phyloP scores from a whole-genome alignment of 192 early-diverging fungal genomes.

The Funneliformis geosporum region DNA sequence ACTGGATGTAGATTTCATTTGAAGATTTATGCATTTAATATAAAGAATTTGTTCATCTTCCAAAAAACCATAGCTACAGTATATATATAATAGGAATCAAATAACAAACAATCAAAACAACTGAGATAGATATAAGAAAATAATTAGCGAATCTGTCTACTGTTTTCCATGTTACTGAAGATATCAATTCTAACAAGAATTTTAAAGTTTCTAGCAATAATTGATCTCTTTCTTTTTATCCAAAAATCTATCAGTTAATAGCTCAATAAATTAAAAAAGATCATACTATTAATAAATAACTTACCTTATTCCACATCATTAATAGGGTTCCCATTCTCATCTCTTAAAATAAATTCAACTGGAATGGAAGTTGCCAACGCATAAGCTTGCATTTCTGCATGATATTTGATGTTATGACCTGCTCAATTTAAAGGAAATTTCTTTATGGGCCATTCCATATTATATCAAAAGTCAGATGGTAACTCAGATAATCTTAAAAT shows the following conservation, averaged over 20 bases:
- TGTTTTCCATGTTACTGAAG: slow-evolving; percentile 93
- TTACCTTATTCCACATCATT: slow-evolving; percentile 39
- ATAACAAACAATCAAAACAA: slow-evolving; percentile 30
- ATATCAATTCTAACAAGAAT: slow-evolving; percentile 83
- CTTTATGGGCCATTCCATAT: slow-evolving; percentile 74
- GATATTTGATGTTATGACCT: slow-evolving; percentile 79
- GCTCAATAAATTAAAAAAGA: slow-evolving; percentile 26
- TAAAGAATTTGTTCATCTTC: slow-evolving; percentile 83
- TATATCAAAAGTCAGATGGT: slow-evolving; percentile 68
- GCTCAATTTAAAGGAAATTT: slow-evolving; percentile 68
- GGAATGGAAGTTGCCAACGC: slow-evolving; percentile 71
- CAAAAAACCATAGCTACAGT: slow-evolving; percentile 66
- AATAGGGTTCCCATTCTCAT: slow-evolving; percentile 63
- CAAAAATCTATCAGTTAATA: background rate
- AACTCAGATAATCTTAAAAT: slow-evolving; percentile 65
- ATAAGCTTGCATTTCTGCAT: slow-evolving; percentile 81
- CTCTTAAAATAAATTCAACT: slow-evolving; percentile 65
- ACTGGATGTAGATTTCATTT: slow-evolving; percentile 79
- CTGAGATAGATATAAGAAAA: slow-evolving; percentile 14
- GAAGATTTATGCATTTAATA: slow-evolving; percentile 76
- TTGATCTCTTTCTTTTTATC: slow-evolving; percentile 41
- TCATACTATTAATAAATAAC: background rate
- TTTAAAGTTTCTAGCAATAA: slow-evolving; percentile 63
- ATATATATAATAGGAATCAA: background rate
- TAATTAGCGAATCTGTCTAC: slow-evolving; percentile 66